Base-by-base conservation (phyloP, 2,329 filamentous ascomycete genomes). In the Penicillium glabrum region DNA sequence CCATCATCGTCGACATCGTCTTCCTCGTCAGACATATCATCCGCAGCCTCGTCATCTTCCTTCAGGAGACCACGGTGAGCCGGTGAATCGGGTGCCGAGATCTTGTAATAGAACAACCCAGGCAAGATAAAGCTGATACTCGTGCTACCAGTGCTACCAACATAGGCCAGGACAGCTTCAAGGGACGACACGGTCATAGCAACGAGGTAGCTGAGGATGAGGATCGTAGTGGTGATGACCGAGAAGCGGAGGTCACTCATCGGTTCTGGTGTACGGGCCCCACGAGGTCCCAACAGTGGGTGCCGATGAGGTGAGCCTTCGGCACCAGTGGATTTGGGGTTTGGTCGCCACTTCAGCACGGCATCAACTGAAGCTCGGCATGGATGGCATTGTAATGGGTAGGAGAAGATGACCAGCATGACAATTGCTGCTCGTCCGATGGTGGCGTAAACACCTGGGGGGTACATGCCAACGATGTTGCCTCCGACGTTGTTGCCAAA, bases 61-160 rank as follows among this genome's bases (percentile, higher is more conserved):
- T 98, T 98, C 61, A 91, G 80, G 10, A 98, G 80, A 14, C 89
- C 86, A 72, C 96, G 93, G 67, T 97, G 92, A 61, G 93, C 86
- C 27, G 88, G 83, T 45, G 90, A 93, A 54, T 96, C 89, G 0
- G 95, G 95, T 24, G 91, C 87, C 13, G 91, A 96, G 58, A 99
- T 98, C 76, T 98, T 98, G 79, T 98, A 99, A 76, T 98, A 99
- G 75, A 99, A 99, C 4, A 99, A 77, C 0, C 95, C 95, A 0
- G 95, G 95, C 0, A 99, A 82, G 63, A 99, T 98, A 72, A 99
- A 99, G 60, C 91, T 96, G 67, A 99, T 99, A 59, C 91, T 91
- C 0, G 95, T 99, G 51, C 89, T 93, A 52, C 95, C 95, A 0
- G 95, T 99, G 66, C 89, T 92, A 37, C 95, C 95, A 11, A 99